Conservation (phyloP, 2,329 filamentous ascomycete genomes). For the Rasamsonia emersonii region DNA sequence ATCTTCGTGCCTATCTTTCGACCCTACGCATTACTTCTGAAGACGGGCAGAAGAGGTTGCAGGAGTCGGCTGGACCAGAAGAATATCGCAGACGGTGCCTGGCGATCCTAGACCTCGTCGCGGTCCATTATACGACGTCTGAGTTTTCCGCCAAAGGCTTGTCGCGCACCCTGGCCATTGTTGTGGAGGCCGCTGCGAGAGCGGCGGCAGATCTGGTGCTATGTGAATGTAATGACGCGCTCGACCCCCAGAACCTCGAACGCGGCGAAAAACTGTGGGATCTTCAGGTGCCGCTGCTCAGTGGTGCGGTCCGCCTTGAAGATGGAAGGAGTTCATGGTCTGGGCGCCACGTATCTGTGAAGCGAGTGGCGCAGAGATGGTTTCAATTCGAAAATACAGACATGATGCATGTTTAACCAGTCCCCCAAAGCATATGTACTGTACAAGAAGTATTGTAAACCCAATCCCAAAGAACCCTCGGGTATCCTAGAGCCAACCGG, state of each 20-base stretch:
- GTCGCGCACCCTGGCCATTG: constrained; percentile 34
- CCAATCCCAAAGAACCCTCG: constrained; percentile 20
- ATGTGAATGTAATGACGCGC: constrained; percentile 31
- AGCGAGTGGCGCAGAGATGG: constrained; percentile 56
- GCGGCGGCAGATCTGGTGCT: constrained; percentile 26
- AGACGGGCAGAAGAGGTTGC: constrained; percentile 1
- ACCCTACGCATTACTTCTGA: constrained; percentile 30
- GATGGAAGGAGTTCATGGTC: constrained; percentile 47
- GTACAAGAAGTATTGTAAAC: constrained; percentile 17
- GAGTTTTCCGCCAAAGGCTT: constrained; percentile 43
- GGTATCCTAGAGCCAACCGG: constrained; percentile 31
- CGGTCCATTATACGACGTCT: constrained; percentile 33
- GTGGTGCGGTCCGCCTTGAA: constrained; percentile 42
- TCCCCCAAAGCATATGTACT: neutral
- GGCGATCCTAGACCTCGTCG: constrained; percentile 32
- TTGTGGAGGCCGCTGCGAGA: constrained; percentile 28
- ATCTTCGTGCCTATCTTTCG: constrained; percentile 67
- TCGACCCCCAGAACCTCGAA: constrained; percentile 20
- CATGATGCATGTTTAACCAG: constrained; percentile 3
- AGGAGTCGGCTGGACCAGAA: constrained; percentile 1
- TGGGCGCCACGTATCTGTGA: constrained; percentile 51
- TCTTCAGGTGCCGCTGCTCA: constrained; percentile 54
- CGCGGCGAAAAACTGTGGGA: constrained; percentile 32
- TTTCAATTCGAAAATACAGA: constrained; percentile 46
- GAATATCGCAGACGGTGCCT: constrained; percentile 19